A percentile compares a stretch with the other conserved stretches of the same genome.
Conservation (phyloP, 768 basidiomycete species). For the Collybiopsis luxurians region DNA sequence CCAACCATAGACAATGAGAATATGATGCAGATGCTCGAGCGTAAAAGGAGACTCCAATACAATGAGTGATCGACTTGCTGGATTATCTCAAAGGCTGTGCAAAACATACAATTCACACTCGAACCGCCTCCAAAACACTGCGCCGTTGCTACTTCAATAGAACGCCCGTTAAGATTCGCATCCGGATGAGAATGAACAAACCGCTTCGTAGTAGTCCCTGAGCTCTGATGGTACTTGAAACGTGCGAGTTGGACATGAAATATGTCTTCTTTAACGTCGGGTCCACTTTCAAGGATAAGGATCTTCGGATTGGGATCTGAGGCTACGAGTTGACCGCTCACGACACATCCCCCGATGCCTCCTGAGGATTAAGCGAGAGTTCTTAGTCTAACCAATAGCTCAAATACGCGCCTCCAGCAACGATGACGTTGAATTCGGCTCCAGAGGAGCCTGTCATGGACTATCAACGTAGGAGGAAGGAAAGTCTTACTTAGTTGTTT, state of each 20-base stretch:
- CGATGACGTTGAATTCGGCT: slow-evolving; percentile 9
- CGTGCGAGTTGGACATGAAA: slow-evolving; percentile 19
- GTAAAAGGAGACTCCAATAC: slow-evolving; percentile 11
- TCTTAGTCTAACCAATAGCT: no score
- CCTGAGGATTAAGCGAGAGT: no score
- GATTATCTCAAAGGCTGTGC: no score
- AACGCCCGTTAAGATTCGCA: slow-evolving; percentile 14
- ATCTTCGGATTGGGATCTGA: slow-evolving; percentile 24
- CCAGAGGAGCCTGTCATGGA: background rate
- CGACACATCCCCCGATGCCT: slow-evolving; percentile 21
- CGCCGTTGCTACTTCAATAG: slow-evolving; percentile 14
- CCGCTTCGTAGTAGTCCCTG: slow-evolving; percentile 15
- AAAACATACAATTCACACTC: slow-evolving; percentile 7
- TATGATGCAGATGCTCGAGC: slow-evolving; percentile 22
- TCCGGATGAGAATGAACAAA: slow-evolving; percentile 12
- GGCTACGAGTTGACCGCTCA: slow-evolving; percentile 21
- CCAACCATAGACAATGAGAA: no score
- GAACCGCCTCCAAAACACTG: slow-evolving; percentile 22
- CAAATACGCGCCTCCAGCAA: slow-evolving; percentile 12
- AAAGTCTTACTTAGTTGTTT: no score
- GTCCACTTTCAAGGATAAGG: slow-evolving; percentile 23
- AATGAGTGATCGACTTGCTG: no score
- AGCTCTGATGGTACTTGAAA: slow-evolving; percentile 14
- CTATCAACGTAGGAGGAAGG: no score
- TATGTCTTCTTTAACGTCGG: slow-evolving; percentile 16